Evolutionary conservation across 192 early-diverging fungal genomes (phyloP).

Genomic region (Coemansia reversa): DNA sequence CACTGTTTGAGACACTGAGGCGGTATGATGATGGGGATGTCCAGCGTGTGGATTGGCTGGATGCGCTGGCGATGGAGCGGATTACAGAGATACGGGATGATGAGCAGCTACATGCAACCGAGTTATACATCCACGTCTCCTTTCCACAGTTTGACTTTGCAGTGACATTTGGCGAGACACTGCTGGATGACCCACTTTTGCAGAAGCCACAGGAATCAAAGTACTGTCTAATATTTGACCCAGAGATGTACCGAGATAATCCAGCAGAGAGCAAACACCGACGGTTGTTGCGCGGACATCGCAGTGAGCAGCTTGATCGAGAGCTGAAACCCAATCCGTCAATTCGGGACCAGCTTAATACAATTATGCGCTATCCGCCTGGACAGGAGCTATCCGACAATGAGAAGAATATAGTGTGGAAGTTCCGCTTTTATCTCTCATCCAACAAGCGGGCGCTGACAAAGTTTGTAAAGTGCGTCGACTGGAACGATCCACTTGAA

Average conservation of each 20-base stretch:
- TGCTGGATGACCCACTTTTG: conserved; percentile 43
- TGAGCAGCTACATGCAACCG: conserved; percentile 50
- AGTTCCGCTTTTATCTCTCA: conserved; percentile 93
- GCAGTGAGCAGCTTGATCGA: conserved; percentile 85
- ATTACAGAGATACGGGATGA: conserved; percentile 77
- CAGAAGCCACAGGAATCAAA: conserved; percentile 32
- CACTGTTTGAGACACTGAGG: conserved; percentile 80
- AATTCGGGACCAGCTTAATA: conserved; percentile 93
- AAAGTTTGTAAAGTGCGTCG: conserved; percentile 96
- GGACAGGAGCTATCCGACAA: conserved; percentile 77
- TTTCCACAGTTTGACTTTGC: conserved; percentile 97
- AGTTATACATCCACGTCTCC: conserved; percentile 80
- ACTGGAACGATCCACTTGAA: conserved; percentile 91
- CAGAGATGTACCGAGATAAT: conserved; percentile 88
- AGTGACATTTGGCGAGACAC: conserved; percentile 83
- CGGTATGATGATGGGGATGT: conserved; percentile 89
- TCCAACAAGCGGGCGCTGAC: conserved; percentile 93
- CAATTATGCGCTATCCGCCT: conserved; percentile 89
- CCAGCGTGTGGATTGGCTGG: conserved; percentile 85
- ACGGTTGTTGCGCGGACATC: conserved; percentile 82
- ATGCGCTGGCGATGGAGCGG: conserved; percentile 83
- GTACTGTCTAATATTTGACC: conserved; percentile 71
- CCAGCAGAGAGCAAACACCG: conserved; percentile 95
- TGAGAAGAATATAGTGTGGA: conserved; percentile 97
- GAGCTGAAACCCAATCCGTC: conserved; percentile 97